Base-by-base conservation (phyloP, 73 alveolate species). In the Breviolum minutum region DNA sequence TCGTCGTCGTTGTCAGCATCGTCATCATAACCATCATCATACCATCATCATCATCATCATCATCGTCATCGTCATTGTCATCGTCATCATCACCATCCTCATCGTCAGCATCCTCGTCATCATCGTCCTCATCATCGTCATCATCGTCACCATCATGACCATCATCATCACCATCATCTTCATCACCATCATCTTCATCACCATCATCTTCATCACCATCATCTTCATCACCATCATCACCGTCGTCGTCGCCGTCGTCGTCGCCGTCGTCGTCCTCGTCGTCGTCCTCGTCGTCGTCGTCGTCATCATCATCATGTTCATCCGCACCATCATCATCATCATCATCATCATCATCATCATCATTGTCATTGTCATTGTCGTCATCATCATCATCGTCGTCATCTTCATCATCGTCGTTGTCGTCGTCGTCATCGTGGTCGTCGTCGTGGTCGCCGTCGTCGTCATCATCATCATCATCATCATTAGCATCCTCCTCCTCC, bases 21-120 rank as follows among this genome's bases (percentile, higher is more conserved):
- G 27, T 5, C n/a, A n/a, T n/a, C n/a, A n/a, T n/a, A n/a, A n/a
- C n/a, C n/a, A n/a, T n/a, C n/a, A n/a, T n/a, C n/a, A n/a, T n/a
- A n/a, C n/a, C n/a, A n/a, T n/a, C n/a, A n/a, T n/a, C n/a, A n/a
- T n/a, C n/a, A n/a, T n/a, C 87, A 77, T 5, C 87, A 77, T 5
- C 87, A 77, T 26, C 87, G 27, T 26, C 87, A 77, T 2, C 87
- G 27, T 77, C 87, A 77, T 77, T 54, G 27, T 77, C 87, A 77
- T 77, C 87, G 27, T 77, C 87, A 77, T 77, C 87, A 77, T 77
- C 87, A 77, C 27, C 87, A 77, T 77, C 87, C 1, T 3, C 30
- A 20, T 54, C n/a, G n/a, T n/a, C n/a, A n/a, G n/a, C n/a, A n/a
- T n/a, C n/a, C n/a, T n/a, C n/a, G n/a, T n/a, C n/a, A 77, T 77